phyloP scores from a whole-genome alignment of 2,329 filamentous ascomycete genomes.

The Penicillium expansum region DNA sequence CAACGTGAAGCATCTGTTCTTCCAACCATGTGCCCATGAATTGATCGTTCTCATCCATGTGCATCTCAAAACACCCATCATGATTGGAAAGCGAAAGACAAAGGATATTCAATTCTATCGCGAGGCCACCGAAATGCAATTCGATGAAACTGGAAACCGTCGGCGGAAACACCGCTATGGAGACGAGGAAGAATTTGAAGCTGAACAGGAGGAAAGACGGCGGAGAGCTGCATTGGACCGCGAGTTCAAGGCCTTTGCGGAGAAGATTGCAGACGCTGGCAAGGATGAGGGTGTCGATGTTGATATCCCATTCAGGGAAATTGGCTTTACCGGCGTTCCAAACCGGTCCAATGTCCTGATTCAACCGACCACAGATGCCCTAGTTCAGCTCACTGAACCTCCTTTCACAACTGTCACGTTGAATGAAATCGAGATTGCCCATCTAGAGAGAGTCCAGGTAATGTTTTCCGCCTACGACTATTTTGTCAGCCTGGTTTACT shows the following conservation, averaged over 20 bases:
- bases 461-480: neutral
- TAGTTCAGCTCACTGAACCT: constrained; percentile 94
- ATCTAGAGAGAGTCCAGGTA: constrained; percentile 83
- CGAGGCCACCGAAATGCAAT: constrained; percentile 96
- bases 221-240: constrained; percentile 89
- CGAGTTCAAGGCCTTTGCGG: constrained; percentile 91
- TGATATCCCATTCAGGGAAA: constrained; percentile 93
- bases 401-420: constrained; percentile 95
- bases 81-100: constrained; percentile 98
- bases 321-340: constrained; percentile 95
- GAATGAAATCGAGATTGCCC: constrained; percentile 92
- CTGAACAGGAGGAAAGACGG: constrained; percentile 93
- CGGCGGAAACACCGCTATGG: constrained; percentile 97
- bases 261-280: constrained; percentile 95
- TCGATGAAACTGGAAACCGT: constrained; percentile 96
- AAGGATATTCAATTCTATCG: constrained; percentile 98
- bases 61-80: constrained; percentile 95
- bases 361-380: constrained; percentile 92
- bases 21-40: constrained; percentile 95
- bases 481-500: constrained; percentile 15
- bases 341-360: constrained; percentile 94
- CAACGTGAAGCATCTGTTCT: constrained; percentile 98
- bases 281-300: constrained; percentile 88
- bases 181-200: constrained; percentile 97
- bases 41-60: constrained; percentile 98